A percentile compares a stretch with the other conserved stretches of the same genome.
phyloP scores from a whole-genome alignment of 768 basidiomycete genomes.

The Naganishia friedmannii region DNA sequence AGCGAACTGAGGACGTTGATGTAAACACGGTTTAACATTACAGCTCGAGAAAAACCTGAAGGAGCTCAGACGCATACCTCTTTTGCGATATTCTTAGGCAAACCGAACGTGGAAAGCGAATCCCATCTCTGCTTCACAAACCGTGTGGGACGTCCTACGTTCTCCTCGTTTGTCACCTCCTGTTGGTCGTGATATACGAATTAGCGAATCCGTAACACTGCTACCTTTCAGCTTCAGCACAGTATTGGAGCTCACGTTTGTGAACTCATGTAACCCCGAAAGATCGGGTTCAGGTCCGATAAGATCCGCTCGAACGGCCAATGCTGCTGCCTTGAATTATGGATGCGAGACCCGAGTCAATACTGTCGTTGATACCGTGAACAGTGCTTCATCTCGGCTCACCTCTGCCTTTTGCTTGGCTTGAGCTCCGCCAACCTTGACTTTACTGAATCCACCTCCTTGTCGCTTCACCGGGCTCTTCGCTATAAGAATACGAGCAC shows the following conservation, averaged over 20 bases:
- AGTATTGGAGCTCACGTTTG: not conserved
- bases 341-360: not conserved
- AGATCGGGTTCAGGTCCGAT: conserved; percentile 33
- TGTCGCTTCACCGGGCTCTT: conserved; percentile 31
- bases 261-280: conserved; percentile 13
- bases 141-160: conserved; percentile 41
- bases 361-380: not conserved
- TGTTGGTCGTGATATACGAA: not conserved
- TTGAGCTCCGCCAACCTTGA: conserved; percentile 23
- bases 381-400: not conserved
- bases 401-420: conserved; percentile 28
- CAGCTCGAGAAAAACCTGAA: not conserved
- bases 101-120: conserved; percentile 63
- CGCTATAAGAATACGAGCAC: not conserved
- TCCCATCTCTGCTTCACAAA: conserved; percentile 36
- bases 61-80: conserved; percentile 59
- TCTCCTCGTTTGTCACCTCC: conserved; percentile 7
- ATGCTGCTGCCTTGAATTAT: conserved; percentile 28
- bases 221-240: conserved; percentile 12
- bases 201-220: not conserved
- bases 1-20: conserved; percentile 59
- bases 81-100: conserved; percentile 66
- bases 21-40: not conserved
- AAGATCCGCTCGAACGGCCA: conserved; percentile 20
- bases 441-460: conserved; percentile 31